Evolutionary conservation across 2,329 filamentous ascomycete species (phyloP), one percentile per base, ranked within the genome.

Genomic region (Akanthomyces muscarius): DNA sequence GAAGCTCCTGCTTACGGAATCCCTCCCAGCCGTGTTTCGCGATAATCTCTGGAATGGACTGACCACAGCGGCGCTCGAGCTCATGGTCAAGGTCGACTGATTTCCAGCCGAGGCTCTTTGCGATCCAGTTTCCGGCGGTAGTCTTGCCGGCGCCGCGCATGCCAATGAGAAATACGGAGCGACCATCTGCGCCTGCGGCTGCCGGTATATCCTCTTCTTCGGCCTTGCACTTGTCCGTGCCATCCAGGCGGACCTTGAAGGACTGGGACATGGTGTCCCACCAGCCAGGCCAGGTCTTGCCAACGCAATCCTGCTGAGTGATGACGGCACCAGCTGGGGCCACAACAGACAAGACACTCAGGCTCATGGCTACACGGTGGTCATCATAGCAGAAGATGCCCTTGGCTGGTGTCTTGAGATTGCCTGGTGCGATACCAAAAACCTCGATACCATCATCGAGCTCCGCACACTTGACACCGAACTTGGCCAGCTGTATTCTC

Each of bases 231-330:
- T 55, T 73, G 68, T 96, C 92, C 42, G 88, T 85, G 14, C 95
- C 95, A 65, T 88, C 84, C n/a, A 98, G 79, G 33, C 83, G 77
- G 33, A 90, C 90, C 41, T 87, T 82, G 79, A 97, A 99, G 16
- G 86, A 84, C 68, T 90, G 86, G 25, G 88, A 88, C 62, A 98
- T 78, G 21, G 88, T 86, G 75, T 99, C 95, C 95, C 95, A 99
- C 92, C 95, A 99, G 11, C 94, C 95, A 0, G 95, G 95, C 95
- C 95, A 99, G 2, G 95, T 99, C 81, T 99, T 99, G 47, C 90
- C 93, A 3, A 92, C 91, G 73, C 95, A 99, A 71, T 97, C 92
- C 65, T 92, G 89, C 74, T 99, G 95, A 2, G 91, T 83, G 58
- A 99, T 87, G 18, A 96, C 77, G 0, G 92, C 89, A 0, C 91